These are phyloP conservation scores for Pulveroboletus ravenelii DNA, from an alignment of 768 basidiomycete species.

Conservation along the genomic window DNA sequence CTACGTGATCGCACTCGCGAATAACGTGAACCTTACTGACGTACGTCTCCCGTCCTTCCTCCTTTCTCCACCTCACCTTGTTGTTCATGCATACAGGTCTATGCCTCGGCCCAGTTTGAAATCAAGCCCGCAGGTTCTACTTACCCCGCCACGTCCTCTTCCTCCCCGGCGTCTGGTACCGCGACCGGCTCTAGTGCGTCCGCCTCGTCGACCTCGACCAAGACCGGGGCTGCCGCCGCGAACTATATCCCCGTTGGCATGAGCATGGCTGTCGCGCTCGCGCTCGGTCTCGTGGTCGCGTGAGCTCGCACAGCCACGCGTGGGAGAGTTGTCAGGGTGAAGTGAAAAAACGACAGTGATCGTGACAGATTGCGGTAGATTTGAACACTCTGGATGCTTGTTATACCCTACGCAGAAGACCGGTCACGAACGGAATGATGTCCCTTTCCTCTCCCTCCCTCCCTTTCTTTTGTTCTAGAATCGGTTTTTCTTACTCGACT, in stretches of 20 bases:
- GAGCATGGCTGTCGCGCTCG: constrained; percentile 27
- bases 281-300: constrained; percentile 26
- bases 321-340: neutral
- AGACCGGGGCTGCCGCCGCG: constrained; percentile 7
- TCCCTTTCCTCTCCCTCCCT: too few species aligned
- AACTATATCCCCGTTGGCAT: constrained; percentile 27
- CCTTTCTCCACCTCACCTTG: neutral
- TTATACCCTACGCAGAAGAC: too few species aligned
- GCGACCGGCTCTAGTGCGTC: constrained; percentile 17
- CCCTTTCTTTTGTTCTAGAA: too few species aligned
- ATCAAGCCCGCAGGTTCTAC: constrained; percentile 52
- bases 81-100: constrained; percentile 39
- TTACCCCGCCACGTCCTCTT: constrained; percentile 41
- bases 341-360: neutral
- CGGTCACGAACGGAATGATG: too few species aligned
- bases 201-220: constrained; percentile 19
- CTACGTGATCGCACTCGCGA: constrained; percentile 50
- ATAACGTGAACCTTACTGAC: constrained; percentile 45
- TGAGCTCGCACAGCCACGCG: constrained; percentile 8
- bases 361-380: too few species aligned
- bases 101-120: constrained; percentile 55
- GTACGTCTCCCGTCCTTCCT: constrained; percentile 35
- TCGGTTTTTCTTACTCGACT: too few species aligned
- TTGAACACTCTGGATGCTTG: too few species aligned
- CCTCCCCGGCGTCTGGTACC: constrained; percentile 18